phyloP scores from a whole-genome alignment of 1,284 basidiomycete species.

The Peniophora sp. region DNA sequence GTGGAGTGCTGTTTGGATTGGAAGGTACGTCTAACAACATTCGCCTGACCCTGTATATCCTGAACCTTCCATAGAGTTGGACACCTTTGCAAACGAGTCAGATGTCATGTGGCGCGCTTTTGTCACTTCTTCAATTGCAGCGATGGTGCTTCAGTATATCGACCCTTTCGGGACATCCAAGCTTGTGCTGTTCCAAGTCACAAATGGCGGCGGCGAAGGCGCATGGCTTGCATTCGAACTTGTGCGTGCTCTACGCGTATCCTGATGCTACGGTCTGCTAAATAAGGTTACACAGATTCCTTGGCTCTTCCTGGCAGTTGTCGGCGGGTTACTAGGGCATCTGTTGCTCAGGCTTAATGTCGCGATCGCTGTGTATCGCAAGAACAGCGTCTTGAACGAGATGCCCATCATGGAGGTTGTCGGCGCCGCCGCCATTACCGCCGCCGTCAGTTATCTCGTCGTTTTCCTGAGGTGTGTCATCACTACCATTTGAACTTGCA shows the following conservation, averaged over 20 bases:
- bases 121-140: constrained; percentile 66
- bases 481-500: constrained; percentile 17
- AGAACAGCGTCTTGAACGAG: constrained; percentile 45
- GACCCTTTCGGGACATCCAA: constrained; percentile 70
- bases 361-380: constrained; percentile 51
- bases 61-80: constrained; percentile 38
- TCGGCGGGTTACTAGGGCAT: constrained; percentile 58
- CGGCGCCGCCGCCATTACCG: constrained; percentile 54
- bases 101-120: constrained; percentile 74
- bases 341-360: constrained; percentile 61
- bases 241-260: constrained; percentile 26
- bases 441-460: constrained; percentile 60
- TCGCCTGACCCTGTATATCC: neutral
- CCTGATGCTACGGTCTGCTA: too few species aligned
- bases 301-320: constrained; percentile 52
- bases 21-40: constrained; percentile 33
- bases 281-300: too few species aligned
- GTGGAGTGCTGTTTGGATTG: constrained; percentile 67
- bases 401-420: constrained; percentile 64
- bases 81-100: constrained; percentile 59
- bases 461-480: constrained; percentile 40
- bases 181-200: constrained; percentile 68
- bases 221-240: constrained; percentile 68
- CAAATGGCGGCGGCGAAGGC: constrained; percentile 43
- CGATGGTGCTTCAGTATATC: constrained; percentile 62